Conservation (phyloP, 768 basidiomycete genomes). For the Lanmaoa pseudosensibilis region DNA sequence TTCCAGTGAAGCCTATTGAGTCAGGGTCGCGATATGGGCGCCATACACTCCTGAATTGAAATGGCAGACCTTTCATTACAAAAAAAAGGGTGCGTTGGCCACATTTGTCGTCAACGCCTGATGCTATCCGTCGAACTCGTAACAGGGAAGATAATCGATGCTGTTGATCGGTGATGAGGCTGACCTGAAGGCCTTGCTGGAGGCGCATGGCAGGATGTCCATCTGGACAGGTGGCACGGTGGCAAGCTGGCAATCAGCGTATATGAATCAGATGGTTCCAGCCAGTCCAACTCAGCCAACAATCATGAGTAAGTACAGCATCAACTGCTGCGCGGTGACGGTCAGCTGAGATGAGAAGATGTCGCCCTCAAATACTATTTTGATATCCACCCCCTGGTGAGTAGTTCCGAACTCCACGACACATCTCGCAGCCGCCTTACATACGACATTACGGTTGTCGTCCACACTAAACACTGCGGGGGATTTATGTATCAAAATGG, state of each 20-base stretch:
- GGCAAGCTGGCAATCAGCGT: constrained; percentile 22
- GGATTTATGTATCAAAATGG: constrained; percentile 6
- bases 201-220: constrained; percentile 20
- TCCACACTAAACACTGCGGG: constrained; percentile 18
- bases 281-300: constrained; percentile 5
- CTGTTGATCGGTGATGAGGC: neutral
- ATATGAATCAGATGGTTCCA: constrained; percentile 22
- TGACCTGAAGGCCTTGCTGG: constrained; percentile 19
- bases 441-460: constrained; percentile 22
- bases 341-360: constrained; percentile 23
- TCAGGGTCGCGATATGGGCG: constrained; percentile 12
- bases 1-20: neutral
- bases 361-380: constrained; percentile 14
- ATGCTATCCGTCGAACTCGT: constrained; percentile 7
- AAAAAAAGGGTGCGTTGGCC: constrained; percentile 16
- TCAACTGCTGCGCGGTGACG: constrained; percentile 15
- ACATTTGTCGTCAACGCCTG: constrained; percentile 18
- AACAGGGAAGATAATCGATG: constrained; percentile 14
- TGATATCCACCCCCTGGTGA: constrained; percentile 9
- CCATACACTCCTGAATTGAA: constrained; percentile 9
- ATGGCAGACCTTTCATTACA: neutral
- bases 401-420: constrained; percentile 25
- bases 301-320: constrained; percentile 9
- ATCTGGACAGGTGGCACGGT: constrained; percentile 17
- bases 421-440: constrained; percentile 11